Conservation (phyloP, 306 rosid species). For the Prunus kanzakura region DNA sequence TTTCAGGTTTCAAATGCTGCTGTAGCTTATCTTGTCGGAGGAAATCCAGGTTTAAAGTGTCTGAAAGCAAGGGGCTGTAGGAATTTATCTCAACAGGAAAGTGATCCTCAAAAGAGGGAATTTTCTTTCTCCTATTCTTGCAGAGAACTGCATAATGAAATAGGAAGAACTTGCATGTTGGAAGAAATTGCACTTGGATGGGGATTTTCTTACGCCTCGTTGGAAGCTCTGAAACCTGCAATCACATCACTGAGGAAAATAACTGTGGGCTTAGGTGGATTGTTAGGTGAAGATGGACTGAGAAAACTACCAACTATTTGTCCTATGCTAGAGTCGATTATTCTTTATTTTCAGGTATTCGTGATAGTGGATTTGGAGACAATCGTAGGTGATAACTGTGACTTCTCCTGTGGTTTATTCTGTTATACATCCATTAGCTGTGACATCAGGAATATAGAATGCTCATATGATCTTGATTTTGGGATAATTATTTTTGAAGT, state of each 20-base stretch:
- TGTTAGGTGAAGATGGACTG: slow-evolving; percentile 60
- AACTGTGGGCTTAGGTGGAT: slow-evolving; percentile 65
- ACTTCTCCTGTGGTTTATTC: not conserved
- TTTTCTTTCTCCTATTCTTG: slow-evolving; percentile 22
- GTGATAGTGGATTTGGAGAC: slow-evolving; percentile 22
- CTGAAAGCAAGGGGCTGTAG: slow-evolving; percentile 62
- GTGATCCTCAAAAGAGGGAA: slow-evolving; percentile 29
- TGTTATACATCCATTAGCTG: not conserved
- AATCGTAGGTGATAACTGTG: slow-evolving; percentile 40
- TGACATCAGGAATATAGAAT: not conserved
- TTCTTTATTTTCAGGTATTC: slow-evolving; percentile 69
- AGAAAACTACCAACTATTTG: slow-evolving; percentile 45
- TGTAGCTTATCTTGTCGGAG: slow-evolving; percentile 40
- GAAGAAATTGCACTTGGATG: slow-evolving; percentile 76
- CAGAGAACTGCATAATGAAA: slow-evolving; percentile 39
- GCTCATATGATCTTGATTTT: slow-evolving; percentile 7
- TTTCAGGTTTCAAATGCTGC: slow-evolving; percentile 68
- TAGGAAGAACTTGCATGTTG: slow-evolving; percentile 50
- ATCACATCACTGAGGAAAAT: slow-evolving; percentile 50
- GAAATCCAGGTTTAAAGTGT: slow-evolving; percentile 54
- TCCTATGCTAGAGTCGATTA: slow-evolving; percentile 57
- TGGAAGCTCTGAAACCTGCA: slow-evolving; percentile 63
- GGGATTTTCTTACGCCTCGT: slow-evolving; percentile 66
- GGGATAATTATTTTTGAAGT: not conserved
- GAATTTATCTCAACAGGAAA: slow-evolving; percentile 44